phyloP scores from a whole-genome alignment of 176 grass and related monocot species.

The Zoysia pacifica region DNA sequence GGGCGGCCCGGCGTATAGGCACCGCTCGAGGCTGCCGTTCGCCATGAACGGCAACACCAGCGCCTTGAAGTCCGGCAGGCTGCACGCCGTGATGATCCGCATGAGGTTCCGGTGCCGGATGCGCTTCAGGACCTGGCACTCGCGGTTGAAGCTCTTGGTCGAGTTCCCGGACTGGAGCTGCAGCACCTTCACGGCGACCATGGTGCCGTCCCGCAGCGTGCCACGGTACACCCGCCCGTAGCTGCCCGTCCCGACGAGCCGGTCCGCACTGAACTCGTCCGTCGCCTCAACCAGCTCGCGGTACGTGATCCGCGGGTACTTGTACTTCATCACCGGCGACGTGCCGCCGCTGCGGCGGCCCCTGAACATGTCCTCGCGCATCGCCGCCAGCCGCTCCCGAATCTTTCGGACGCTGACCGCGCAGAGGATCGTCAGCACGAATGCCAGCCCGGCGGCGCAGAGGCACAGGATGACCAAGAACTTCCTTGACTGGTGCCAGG shows the following conservation, averaged over 20 bases:
- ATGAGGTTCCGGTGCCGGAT: slow-evolving; percentile 94
- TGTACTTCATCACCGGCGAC: slow-evolving; percentile 69
- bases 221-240: slow-evolving; percentile 81
- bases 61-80: slow-evolving; percentile 89
- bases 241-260: slow-evolving; percentile 74
- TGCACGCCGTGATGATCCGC: slow-evolving; percentile 89
- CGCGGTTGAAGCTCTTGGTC: slow-evolving; percentile 83
- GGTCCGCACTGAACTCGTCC: slow-evolving; percentile 58
- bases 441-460: slow-evolving; percentile 46
- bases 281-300: slow-evolving; percentile 74
- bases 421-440: slow-evolving; percentile 51
- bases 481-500: slow-evolving; percentile 51
- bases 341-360: slow-evolving; percentile 30
- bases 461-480: slow-evolving; percentile 49
- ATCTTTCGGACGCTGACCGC: slow-evolving; percentile 49
- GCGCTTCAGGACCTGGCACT: slow-evolving; percentile 92
- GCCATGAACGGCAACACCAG: slow-evolving; percentile 96
- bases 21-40: slow-evolving; percentile 85
- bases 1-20: slow-evolving; percentile 50
- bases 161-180: slow-evolving; percentile 84
- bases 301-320: slow-evolving; percentile 83
- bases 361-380: slow-evolving; percentile 42
- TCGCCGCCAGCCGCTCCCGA: slow-evolving; percentile 30
- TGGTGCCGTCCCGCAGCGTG: slow-evolving; percentile 60
- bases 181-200: slow-evolving; percentile 90